Conservation (phyloP, 306 rosid genomes). For the Canavalia gladiata region DNA sequence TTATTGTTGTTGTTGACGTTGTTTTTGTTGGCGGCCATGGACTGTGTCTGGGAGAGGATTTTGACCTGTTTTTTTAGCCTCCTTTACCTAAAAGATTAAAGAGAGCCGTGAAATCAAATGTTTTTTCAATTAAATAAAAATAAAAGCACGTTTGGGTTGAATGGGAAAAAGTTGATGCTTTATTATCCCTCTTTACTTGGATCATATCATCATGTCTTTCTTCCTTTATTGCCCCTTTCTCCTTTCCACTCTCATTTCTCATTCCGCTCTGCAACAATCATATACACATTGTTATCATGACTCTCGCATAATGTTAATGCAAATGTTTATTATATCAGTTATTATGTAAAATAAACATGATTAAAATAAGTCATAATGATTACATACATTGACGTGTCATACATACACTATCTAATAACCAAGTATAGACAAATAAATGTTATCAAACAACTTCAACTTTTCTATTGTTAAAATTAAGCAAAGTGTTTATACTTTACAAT, state of each 20-base stretch:
- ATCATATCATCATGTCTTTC: conserved; percentile 49
- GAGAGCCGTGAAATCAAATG: conserved; percentile 44
- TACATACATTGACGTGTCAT: background rate
- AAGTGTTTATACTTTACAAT: background rate
- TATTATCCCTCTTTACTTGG: conserved; percentile 42
- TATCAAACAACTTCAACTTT: background rate
- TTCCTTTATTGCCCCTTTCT: conserved; percentile 40
- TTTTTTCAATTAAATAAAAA: conserved; percentile 20
- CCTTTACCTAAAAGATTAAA: conserved; percentile 45
- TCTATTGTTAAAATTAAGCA: background rate
- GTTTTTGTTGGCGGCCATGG: conserved; percentile 67
- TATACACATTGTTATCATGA: no score
- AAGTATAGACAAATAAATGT: background rate
- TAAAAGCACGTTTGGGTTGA: conserved; percentile 61
- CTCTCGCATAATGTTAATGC: no score
- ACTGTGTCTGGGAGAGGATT: conserved; percentile 41
- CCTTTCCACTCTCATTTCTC: conserved; percentile 2
- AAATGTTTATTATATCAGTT: no score
- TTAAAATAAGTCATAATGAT: background rate
- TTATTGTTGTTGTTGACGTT: background rate
- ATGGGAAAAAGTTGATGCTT: conserved; percentile 55
- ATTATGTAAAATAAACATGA: no score
- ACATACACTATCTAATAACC: background rate
- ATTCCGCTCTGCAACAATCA: no score
- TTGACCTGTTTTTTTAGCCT: conserved; percentile 55